Base-by-base conservation (phyloP, 2,329 filamentous ascomycete genomes). In the Moelleriella libera region DNA sequence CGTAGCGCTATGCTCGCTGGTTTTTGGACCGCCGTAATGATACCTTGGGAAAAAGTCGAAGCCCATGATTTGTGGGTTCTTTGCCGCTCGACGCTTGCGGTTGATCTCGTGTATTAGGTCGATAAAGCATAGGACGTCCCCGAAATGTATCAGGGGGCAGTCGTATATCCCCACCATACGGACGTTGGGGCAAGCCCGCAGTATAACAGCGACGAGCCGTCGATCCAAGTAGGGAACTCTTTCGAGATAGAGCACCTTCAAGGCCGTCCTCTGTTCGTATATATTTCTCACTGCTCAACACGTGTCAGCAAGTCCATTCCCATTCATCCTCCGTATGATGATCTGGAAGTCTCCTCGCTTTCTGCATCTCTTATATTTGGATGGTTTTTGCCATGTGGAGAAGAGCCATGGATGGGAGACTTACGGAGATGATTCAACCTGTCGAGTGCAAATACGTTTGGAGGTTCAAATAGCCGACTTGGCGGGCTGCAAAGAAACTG, bases 81-180 rank as follows among this genome's bases (percentile, higher is more conserved):
- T 34, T 2, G 45, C 10, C 3, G 46, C 28, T 5, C 46, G 47
- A 0, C 64, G 57, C 3, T 52, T 41, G 10, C 37, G 6, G 42
- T 67, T 67, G 42, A 67, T 51, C 42, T 67, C 63, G 32, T 60
- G 47, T 21, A 67, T 63, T 2, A 66, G 49, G 45, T 67, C 63
- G 1, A 67, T 51, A 0, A 67, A 47, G 9, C 52, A 55, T 1
- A 63, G 45, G 0, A 64, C 47, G 28, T 67, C 64, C 8, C 62
- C 64, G n/a, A 64, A 55, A 30, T 66, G 60, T 5, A 67, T 51
- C 1, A 66, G 48, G 0, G 62, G 63, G 30, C 65, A 67, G 45
- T 63, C 56, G 47, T 67, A 67, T 2, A 67, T 53, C 2, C 65
- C 63, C 11, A 67, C 1, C 55, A 60, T 62, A 4, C 52, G 55